A percentile compares a stretch with the other conserved stretches of the same genome.
These are phyloP conservation scores for Dentiscutata heterogama DNA, from an alignment of 371 early-diverging fungal species.

Conservation along the genomic window DNA sequence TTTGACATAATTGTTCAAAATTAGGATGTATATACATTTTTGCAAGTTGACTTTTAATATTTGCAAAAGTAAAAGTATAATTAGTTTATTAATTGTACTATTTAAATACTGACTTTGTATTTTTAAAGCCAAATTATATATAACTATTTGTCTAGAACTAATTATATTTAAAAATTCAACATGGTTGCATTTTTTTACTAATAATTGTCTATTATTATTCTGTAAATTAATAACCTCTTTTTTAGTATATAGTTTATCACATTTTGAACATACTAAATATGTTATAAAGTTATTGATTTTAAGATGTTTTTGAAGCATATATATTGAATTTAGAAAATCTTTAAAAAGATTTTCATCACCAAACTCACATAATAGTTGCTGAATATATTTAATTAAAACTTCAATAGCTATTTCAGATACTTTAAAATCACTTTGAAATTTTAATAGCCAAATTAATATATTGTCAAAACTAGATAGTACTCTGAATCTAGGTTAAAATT, in stretches of 20 bases:
- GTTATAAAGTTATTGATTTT: background rate
- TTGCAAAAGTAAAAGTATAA: background rate
- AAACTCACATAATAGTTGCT: background rate
- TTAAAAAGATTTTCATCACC: background rate
- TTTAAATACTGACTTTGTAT: no score
- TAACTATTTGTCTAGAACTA: background rate
- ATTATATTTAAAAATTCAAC: background rate
- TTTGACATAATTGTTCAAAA: background rate
- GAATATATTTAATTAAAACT: background rate
- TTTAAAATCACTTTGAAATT: background rate
- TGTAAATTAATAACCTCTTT: background rate
- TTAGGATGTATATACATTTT: background rate
- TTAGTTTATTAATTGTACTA: background rate
- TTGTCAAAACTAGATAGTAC: no score
- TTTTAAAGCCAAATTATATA: background rate
- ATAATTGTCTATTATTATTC: background rate
- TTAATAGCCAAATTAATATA: background rate
- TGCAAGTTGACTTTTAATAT: background rate
- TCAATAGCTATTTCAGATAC: background rate
- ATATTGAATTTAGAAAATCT: background rate
- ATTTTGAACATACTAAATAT: background rate
- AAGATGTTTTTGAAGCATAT: background rate
- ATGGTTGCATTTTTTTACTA: background rate
- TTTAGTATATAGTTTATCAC: no score
- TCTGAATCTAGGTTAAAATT: no score